Evolutionary conservation across 192 early-diverging fungal genomes (phyloP), one percentile per base, ranked within the genome.

Genomic region (Funneliformis geosporum): DNA sequence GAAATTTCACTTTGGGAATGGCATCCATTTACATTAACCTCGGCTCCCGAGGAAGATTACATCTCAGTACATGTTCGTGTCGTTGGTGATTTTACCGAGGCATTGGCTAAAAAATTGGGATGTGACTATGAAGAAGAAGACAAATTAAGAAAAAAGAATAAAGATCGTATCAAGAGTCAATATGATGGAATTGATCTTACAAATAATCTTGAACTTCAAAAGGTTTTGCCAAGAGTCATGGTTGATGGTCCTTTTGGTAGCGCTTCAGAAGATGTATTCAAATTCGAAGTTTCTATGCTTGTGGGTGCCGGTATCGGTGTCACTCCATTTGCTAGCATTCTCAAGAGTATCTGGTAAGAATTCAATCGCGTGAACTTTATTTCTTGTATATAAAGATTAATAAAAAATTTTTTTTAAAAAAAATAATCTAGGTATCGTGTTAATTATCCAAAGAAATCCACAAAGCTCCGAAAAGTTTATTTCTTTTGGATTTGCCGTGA

Each of bases 231-330:
- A 1, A 65, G 83, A 38, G 84, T 92, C 28, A 85, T 87, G 79
- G 86, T 94, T 61, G 93, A 94, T 64, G 93, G 93, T 21, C 92
- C 93, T 12, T 94, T 92, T 81, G 87, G 89, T 39, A 84, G 87
- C 11, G 89, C 93, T 0, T 87, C 91, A 0, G 92, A 95, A 84
- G 91, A 91, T 73, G 89, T 94, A 65, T 93, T 92, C 85, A 91
- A 94, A 74, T 94, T 92, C 82, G 88, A 92, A 69, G 85, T 88
- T 28, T 87, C 90, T 16, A 83, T 93, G 14, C 82, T 93, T 40
- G 87, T 95, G 28, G 92, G 91, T 3, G 94, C 93, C n/a, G 94
- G 94, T 78, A 93, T 95, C 50, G 94, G 94, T 38, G 91, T 95
- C 25, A 95, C 94, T 1, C 94, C 94, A 3, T 90, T 91, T 44